phyloP scores from a whole-genome alignment of 2,329 filamentous ascomycete species.

The Aspergillus sclerotialis region DNA sequence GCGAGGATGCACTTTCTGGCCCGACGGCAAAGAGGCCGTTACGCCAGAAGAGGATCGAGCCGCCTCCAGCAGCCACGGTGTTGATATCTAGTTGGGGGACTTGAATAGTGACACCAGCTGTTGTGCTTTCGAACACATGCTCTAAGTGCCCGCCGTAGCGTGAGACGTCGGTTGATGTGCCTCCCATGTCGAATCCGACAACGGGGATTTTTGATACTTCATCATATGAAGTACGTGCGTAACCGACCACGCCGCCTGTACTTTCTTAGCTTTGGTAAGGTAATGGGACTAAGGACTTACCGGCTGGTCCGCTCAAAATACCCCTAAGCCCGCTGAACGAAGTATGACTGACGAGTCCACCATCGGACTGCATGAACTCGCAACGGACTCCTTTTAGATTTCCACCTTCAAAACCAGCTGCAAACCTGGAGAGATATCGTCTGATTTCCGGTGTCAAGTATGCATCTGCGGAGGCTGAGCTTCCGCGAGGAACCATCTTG shows the following conservation, averaged over 20 bases:
- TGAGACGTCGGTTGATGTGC: conserved; percentile 83
- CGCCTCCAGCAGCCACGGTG: conserved; percentile 81
- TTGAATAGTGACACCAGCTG: conserved; percentile 81
- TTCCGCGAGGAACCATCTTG: conserved; percentile 68
- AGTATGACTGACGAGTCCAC: conserved; percentile 47
- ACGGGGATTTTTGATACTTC: conserved; percentile 69
- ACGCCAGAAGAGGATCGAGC: conserved; percentile 50
- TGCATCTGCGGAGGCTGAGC: conserved; percentile 71
- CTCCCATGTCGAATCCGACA: conserved; percentile 91
- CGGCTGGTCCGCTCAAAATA: conserved; percentile 85
- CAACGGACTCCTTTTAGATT: conserved; percentile 67
- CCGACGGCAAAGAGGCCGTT: conserved; percentile 56
- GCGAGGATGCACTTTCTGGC: conserved; percentile 79
- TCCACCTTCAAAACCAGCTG: conserved; percentile 71
- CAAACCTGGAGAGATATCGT: conserved; percentile 71
- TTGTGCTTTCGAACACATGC: conserved; percentile 87
- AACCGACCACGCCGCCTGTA: conserved; percentile 90
- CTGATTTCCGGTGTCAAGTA: conserved; percentile 74
- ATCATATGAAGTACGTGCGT: conserved; percentile 83
- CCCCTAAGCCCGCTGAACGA: conserved; percentile 75
- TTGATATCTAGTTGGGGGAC: conserved; percentile 87
- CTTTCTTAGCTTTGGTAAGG: no score
- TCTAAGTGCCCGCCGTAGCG: conserved; percentile 80
- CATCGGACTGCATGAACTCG: conserved; percentile 92
- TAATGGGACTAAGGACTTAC: no score